Evolutionary conservation across 2,329 filamentous ascomycete genomes (phyloP), one percentile per base, ranked within the genome.

Genomic region (Verticillium nonalfalfae): DNA sequence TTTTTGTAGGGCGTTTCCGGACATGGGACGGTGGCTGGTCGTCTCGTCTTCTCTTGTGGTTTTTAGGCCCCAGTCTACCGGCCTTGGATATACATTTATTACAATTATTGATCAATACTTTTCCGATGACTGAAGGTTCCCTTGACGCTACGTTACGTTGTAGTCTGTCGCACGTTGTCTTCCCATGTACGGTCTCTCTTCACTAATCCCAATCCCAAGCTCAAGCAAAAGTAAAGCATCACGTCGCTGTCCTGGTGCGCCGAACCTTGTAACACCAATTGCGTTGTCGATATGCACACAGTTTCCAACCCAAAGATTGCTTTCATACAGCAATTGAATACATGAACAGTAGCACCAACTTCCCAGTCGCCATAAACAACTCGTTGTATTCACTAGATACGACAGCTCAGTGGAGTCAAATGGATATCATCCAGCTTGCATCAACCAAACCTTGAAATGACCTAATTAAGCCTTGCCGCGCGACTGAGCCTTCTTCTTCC

Each of bases 401-500:
- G 45, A 18, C 18, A 52, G 18, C 45, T 21, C n/a, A 52, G 7
- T 6, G 45, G 11, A 52, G 18, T 7, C 45, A 52, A 52, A 52
- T 18, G 39, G 52, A 59, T 60, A 56, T 52, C 33, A 59, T 58
- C 56, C 61, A 18, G 52, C 26, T 36, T 35, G 34, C 52, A 36
- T 35, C 15, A 59, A 21, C 11, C 26, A 56, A 14, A 18, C 7
- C 14, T n/a, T 21, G 5, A 56, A 11, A 21, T 2, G 18, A 9
- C 36, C 57, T 34, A 57, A 21, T 56, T 36, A 57, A 33, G 38
- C 58, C 50, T 70, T 73, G 36, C 70, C 71, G 57, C 78, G 75
- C 11, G 69, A 65, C 15, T 73, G 67, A 6, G 77, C 76, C 78
- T 86, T 86, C 76, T 88, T 90, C 75, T 89, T 89, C 62, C 92